Evolutionary conservation across 352 stramenopile genomes (phyloP).

Genomic region (Globisporangium heterothallicum): DNA sequence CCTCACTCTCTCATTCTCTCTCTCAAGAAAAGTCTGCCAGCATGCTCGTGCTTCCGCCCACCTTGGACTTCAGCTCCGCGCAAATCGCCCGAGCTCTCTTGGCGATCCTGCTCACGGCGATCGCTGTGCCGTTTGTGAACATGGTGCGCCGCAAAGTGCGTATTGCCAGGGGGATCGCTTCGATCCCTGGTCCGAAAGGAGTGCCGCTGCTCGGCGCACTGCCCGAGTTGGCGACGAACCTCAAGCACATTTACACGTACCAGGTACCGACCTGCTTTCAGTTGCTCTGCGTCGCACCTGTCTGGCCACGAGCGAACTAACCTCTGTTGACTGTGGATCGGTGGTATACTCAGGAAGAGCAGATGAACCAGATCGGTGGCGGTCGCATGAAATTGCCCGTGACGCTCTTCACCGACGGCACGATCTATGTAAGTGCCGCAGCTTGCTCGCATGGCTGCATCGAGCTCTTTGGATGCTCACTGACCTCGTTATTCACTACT

Average conservation of each 20-base stretch:
- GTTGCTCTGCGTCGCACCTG: neutral
- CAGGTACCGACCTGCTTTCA: slow-evolving; percentile 1
- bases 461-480: neutral
- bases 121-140: neutral
- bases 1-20: no score
- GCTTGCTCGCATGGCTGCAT: no score
- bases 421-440: neutral
- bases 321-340: neutral
- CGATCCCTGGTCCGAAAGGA: slow-evolving; percentile 8
- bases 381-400: neutral
- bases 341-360: neutral
- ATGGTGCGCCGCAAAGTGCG: slow-evolving; percentile 9
- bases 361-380: neutral
- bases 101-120: neutral
- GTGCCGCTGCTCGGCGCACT: slow-evolving; percentile 8
- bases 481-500: neutral
- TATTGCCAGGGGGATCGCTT: slow-evolving; percentile 4
- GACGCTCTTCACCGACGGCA: neutral
- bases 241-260: slow-evolving; percentile 16
- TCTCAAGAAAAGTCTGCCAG: no score
- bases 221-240: slow-evolving; percentile 8
- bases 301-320: neutral
- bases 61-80: neutral
- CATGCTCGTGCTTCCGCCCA: neutral
- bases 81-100: neutral